Base-by-base conservation (phyloP, 805 yeast species). In the Candida boleticola region DNA sequence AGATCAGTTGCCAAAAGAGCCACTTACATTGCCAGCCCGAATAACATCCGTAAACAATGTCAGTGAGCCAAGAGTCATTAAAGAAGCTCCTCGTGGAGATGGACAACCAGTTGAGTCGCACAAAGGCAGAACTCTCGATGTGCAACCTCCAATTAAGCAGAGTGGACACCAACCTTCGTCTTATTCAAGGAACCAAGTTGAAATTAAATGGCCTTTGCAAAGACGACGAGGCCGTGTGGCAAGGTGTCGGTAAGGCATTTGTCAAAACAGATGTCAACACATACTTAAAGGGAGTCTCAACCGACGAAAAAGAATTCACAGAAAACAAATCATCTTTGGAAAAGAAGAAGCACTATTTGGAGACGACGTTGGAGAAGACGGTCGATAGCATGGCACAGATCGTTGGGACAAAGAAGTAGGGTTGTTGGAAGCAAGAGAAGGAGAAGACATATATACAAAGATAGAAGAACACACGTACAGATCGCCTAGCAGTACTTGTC, bases 221-320 rank as follows among this genome's bases (percentile, higher is more conserved):
- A 37, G 56, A 74, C 11, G 71, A 66, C 7, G 74, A 77, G 7
- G 57, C 57, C 6, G 90, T 89, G 4, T 89, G 95, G 93, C 79
- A 86, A 57, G 87, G 95, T 4, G 77, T 87, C 27, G 97, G 97
- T 22, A 85, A 84, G 61, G 77, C 88, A 23, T 85, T 84, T 58
- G 63, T 84, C 7, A 60, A 65, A 35, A 71, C 71, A 3, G 68
- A 71, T 21, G 67, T 68, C 2, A 52, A 59, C 3, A 62, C 67
- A 3, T 85, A 86, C 61, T 59, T 74, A 36, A 53, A 58, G 10
- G 72, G 70, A 39, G 61, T 88, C 26, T 57, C 67, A 18, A 57
- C 62, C 18, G 88, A 86, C 49, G 77, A 77, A 48, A 60, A 63
- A 32, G 76, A 69, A 13, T 71, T 80, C 45, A 58, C 72, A 41